Percentiles rank a stretch among this genome's conserved stretches.
Conservation (phyloP, 2,329 filamentous ascomycete species). For the Ophiocordyceps camponoti-rufipedis region DNA sequence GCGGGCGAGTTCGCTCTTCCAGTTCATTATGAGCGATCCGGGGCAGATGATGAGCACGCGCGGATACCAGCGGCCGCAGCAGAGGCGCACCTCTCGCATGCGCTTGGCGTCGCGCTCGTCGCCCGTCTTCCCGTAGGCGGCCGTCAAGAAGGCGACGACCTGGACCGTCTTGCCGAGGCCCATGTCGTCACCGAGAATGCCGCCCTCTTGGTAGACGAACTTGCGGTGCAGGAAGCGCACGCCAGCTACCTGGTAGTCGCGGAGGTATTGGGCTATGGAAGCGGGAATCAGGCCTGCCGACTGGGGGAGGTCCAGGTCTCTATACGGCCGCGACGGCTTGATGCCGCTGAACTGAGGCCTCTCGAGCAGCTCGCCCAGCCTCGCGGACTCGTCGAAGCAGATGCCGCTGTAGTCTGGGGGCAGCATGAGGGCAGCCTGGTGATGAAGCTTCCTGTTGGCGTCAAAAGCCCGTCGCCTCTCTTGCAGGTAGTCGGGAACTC, state of each 20-base stretch:
- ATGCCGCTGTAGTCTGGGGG: constrained; percentile 64
- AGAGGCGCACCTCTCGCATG: constrained; percentile 68
- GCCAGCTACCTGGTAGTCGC: constrained; percentile 80
- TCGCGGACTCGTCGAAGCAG: constrained; percentile 38
- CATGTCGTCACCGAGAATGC: constrained; percentile 93
- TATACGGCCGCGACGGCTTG: constrained; percentile 49
- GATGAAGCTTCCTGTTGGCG: constrained; percentile 34
- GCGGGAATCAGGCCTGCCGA: constrained; percentile 74
- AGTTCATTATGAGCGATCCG: constrained; percentile 75
- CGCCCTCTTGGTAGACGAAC: constrained; percentile 82
- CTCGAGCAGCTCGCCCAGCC: constrained; percentile 30
- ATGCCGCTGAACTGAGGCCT: constrained; percentile 51
- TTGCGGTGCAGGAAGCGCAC: constrained; percentile 70
- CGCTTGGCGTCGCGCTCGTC: constrained; percentile 72
- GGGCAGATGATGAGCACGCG: constrained; percentile 75
- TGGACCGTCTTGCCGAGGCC: constrained; percentile 94
- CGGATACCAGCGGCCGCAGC: constrained; percentile 50
- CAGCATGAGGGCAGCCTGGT: constrained; percentile 51
- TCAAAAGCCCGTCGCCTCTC: constrained; percentile 55
- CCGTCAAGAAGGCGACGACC: constrained; percentile 79
- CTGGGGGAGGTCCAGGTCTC: constrained; percentile 55
- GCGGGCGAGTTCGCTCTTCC: constrained; percentile 66
- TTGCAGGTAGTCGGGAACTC: constrained; percentile 57
- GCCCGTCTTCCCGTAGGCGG: constrained; percentile 84
- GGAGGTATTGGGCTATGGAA: constrained; percentile 75